Evolutionary conservation across 139 green algal genomes (phyloP).

Genomic region (Chloropicon primus): DNA sequence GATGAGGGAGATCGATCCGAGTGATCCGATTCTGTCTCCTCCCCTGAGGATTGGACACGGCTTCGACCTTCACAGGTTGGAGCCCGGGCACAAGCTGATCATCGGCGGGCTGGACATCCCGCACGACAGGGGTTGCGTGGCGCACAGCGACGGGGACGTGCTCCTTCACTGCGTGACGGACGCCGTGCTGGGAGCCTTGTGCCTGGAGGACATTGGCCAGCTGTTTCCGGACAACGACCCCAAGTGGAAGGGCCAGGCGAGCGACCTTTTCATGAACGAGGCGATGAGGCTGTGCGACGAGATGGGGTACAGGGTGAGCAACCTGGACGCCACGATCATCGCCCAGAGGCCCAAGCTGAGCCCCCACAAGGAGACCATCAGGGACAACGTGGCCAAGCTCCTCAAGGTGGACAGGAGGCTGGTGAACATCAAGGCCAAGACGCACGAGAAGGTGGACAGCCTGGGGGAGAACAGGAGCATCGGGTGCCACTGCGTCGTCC

Average conservation of each 20-base stretch:
- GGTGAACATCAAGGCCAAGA: slow-evolving; percentile 97
- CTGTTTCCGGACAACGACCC: slow-evolving; percentile 98
- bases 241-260: slow-evolving; percentile 84
- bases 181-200: slow-evolving; percentile 86
- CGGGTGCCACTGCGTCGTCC: slow-evolving; percentile 81
- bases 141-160: slow-evolving; percentile 85
- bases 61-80: slow-evolving; percentile 31
- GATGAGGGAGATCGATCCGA: not conserved
- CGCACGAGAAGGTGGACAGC: slow-evolving; percentile 97
- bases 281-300: slow-evolving; percentile 66
- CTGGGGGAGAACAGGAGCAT: slow-evolving; percentile 94
- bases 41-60: slow-evolving; percentile 19
- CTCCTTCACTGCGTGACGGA: slow-evolving; percentile 91
- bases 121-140: slow-evolving; percentile 87
- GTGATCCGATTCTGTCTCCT: not conserved
- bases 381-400: slow-evolving; percentile 64
- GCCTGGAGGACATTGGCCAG: slow-evolving; percentile 94
- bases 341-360: slow-evolving; percentile 84
- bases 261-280: slow-evolving; percentile 75
- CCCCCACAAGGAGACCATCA: slow-evolving; percentile 74
- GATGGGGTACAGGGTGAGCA: slow-evolving; percentile 74
- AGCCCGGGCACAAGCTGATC: slow-evolving; percentile 75
- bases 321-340: slow-evolving; percentile 97
- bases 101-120: slow-evolving; percentile 90
- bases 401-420: slow-evolving; percentile 51